Base-by-base conservation (phyloP, 192 early-diverging fungal species). In the Dispira parvispora region DNA sequence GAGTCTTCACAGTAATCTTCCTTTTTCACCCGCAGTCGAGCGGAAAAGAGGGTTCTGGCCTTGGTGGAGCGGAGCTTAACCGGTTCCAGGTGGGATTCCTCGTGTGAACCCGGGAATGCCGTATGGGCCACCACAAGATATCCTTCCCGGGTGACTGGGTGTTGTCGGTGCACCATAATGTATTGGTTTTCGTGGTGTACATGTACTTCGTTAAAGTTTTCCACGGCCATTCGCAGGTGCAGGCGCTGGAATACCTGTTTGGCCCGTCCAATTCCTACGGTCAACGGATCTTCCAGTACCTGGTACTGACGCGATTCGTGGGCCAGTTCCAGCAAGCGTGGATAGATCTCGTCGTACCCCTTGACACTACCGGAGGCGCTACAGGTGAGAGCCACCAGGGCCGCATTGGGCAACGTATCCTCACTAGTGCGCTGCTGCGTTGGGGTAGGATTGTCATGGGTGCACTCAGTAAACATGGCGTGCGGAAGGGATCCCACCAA, bases 391-490 rank as follows among this genome's bases (percentile, higher is more conserved):
- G 88, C 84, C 0, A 93, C 90, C 6, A 96, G 71, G 10, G 91
- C 94, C 11, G 88, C 84, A 75, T 91, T 95, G 8, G 96, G 82
- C 18, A 99, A 74, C 8, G 96, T 85, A 71, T 99, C 96, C 63
- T 86, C 82, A 3, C 91, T 84, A 0, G 82, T 83, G 58, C 94
- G 79, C 55, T 91, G 93, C 68, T 99, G 91, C 25, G 86, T 78
- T 2, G 96, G 96, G 2, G 88, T 89, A 72, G 96, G 90, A 68
- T 99, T 99, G 72, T 99, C 96, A 63, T 99, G 96, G 13, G 96
- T 98, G 78, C 94, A 97, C 71, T 99, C 96, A 85, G 98, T 96
- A 69, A 99, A 95, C 11, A 99, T 78, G 8, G 92, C 91, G 64
- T 98, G 94, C 5, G 94, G 91, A 20, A 72, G 72, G 10, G 89